Evolutionary conservation across 805 yeast species (phyloP), one percentile per base, ranked within the genome.

Genomic region (Ascoidea asiatica): DNA sequence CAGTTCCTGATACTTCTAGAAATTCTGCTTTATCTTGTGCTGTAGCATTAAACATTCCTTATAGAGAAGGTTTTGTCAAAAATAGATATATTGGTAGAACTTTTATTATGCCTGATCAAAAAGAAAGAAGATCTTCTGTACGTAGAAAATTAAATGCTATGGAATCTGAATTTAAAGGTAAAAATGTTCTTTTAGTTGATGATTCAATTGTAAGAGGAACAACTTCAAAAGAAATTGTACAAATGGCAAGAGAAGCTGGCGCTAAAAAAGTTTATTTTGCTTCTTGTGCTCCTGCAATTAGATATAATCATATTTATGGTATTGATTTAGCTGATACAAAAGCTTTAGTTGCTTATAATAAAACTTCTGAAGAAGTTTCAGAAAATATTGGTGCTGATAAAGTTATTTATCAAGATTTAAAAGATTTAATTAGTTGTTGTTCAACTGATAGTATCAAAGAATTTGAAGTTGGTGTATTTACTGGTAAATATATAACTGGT

Each of bases 241-340:
- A 79, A 52, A 92, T 92, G 98, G 98, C 98, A n/a, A 75, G 83
- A 54, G 98, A 92, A 62, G 95, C 97, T 4, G 98, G 98, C 47
- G 98, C 98, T 40, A 79, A 75, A 49, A 81, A 79, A 54, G 98
- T 92, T n/a, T 90, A 77, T 60, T 82, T 92, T 62, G 98, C 98
- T 0, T 85, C 95, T 21, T 92, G 97, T 58, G 95, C 98, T 15
- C 98, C 98, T 22, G 94, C 97, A n/a, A 92, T 92, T 56, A 77
- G 98, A 63, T 78, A 70, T 65, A 92, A 92, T 66, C 98, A 92
- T 60, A 87, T 92, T 47, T 92, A 92, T 62, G 98, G 98, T 61
- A 92, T 92, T 52, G 98, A 92, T 66, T 73, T 92, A 49, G 97
- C 98, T 22, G 97, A 92, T 58, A 85, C 90, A 42, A 84, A 78